Base-by-base conservation (phyloP, 495 filamentous ascomycete genomes). In the Talaromyces ruber region DNA sequence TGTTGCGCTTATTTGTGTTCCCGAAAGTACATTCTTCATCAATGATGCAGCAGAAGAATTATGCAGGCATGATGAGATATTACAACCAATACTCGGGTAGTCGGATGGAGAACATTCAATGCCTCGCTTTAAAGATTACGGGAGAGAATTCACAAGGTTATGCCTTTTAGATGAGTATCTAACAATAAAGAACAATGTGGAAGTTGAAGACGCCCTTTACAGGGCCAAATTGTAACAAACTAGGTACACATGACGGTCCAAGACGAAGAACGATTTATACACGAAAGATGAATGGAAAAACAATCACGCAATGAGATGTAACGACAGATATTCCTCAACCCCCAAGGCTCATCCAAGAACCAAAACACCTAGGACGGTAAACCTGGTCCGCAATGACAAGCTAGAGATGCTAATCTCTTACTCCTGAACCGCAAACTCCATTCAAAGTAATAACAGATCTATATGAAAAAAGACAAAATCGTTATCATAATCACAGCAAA, bases 401-500 rank as follows among this genome's bases (percentile, higher is more conserved):
- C 22, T 26, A 56, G 25, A 56, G 30, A 18, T 26, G 26, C n/a
- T 18, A 16, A 39, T 39, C 34, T 39, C 34, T 39, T 47, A 58
- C 55, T 39, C 29, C 55, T 21, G 5, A 58, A 9, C 55, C 30
- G 18, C 14, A 58, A 22, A 58, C 55, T 18, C 55, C 55, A 14
- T 58, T 29, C 29, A 30, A n/a, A 16, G 14, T 5, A n/a, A 16
- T 4, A 22, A 39, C 25, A 34, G 39, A 32, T 55, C 52, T 55
- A 55, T 55, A 55, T 21, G 9, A n/a, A 22, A 58, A 58, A 39
- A 59, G 39, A 59, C 9, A 2, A 26, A 47, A 45, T 24, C 16
- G 43, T 21, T 52, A 47, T 47, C n/a, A 47, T 47, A 30, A 50
- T 51, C 16, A 60, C 18, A 60, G 59, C 45, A 79, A 71, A 65